Evolutionary conservation across 2,329 filamentous ascomycete species (phyloP), one percentile per base, ranked within the genome.

Genomic region (Trichoderma harzianum): DNA sequence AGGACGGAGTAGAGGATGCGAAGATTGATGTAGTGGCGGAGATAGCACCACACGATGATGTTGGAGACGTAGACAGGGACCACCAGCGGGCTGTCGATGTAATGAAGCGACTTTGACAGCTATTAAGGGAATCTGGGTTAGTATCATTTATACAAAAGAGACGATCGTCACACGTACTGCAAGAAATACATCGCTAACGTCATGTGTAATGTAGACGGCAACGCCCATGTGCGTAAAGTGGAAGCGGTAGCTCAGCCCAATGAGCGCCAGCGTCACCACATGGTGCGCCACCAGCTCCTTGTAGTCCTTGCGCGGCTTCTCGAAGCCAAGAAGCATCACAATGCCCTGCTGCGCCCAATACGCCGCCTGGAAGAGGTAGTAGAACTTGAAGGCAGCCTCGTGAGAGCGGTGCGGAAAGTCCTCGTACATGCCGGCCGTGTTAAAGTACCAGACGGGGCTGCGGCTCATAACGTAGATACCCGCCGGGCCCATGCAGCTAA

Each of bases 291-390:
- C 93, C 66, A 97, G 87, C 85, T 97, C 94, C 83, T 93, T 95
- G 83, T 94, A 97, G 82, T 98, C 95, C 84, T 97, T 97, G 72
- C 95, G 86, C 32, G 92, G 94, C 85, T 96, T 96, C 86, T 98
- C 95, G 80, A 97, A 87, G 80, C 93, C 92, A 63, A 97, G 84
- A 73, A 96, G 77, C 73, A 97, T 84, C 18, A 97, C 95, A 76
- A 97, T 92, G 53, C 92, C 92, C 84, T 97, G 95, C 85, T 97
- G 94, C 3, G 92, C 90, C 95, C 95, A 97, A 86, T 97, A 98
- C 74, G 92, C 92, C 43, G 93, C 95, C 83, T 97, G 91, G 76
- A 97, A 92, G 72, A 97, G 86, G 80, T 98, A 97, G 84, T 97
- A 97, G 71, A 95, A 93, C 85, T 98, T 98, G 88, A 97, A 94